Evolutionary conservation across 192 early-diverging fungal genomes (phyloP), one percentile per base, ranked within the genome.

Genomic region (Entomortierella lignicola): DNA sequence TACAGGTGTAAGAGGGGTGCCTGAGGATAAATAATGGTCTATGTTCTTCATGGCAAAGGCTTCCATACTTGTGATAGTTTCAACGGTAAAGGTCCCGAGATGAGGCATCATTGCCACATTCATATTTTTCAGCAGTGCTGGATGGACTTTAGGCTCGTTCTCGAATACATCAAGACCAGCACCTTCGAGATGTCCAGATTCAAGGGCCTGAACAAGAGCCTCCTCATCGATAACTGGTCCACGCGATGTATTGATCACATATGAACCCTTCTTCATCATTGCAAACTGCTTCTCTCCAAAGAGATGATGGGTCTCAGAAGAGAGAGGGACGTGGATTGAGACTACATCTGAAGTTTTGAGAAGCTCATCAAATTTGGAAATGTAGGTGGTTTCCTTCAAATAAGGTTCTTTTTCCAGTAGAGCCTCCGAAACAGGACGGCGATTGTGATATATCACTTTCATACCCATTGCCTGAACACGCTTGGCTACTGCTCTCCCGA

Each of bases 111-210:
- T 51, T 11, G 74, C 51, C n/a, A 77, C 74, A 32, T 77, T 69
- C 74, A 77, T 69, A 43, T 60, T 70, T 30, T 66, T 65, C 25
- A 85, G 32, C 34, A 77, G 60, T n/a, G 58, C 41, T 8, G 82
- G 64, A 15, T 71, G 66, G 17, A 77, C 55, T 52, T 82, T 67
- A 18, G 85, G 85, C 43, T 86, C 85, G 8, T 77, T 32, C 47
- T 86, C 85, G 82, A 85, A 85, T 34, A 86, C 85, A 69, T 86
- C 85, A 23, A 86, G 41, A 2, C 84, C 85, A 1, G 85, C 85
- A 17, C 84, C 85, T 0, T 61, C 73, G 15, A 86, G 37, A 26
- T 83, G 71, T 12, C 85, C 84, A 8, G 65, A 63, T 23, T 83
- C 60, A 2, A 86, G 50, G 17, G 74, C 81, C 20, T 70, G 32